A percentile compares a stretch with the other conserved stretches of the same genome.
Evolutionary conservation across 2,329 filamentous ascomycete species (phyloP).

Genomic region (Amylocarpus encephaloides): DNA sequence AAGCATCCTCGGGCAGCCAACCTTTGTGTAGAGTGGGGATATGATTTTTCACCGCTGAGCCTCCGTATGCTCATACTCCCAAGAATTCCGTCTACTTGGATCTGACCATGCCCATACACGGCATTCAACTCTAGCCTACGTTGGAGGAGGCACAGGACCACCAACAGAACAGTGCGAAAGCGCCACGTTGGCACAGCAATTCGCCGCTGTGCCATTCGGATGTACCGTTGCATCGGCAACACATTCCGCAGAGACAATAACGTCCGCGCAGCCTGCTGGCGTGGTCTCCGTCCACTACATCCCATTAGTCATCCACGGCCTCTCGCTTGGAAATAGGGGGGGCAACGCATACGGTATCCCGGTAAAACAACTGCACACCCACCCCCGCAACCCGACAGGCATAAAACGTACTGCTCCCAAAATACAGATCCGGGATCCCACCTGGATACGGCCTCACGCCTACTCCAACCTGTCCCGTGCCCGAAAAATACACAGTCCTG

Average conservation of each 20-base stretch:
- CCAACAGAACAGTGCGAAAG: neutral
- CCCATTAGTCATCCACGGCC: neutral
- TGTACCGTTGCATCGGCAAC: neutral
- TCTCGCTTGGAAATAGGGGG: neutral
- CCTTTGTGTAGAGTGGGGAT: too few relatives aligned
- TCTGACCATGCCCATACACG: neutral
- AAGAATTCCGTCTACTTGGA: too few relatives aligned
- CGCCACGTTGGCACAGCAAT: neutral
- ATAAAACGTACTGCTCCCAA: neutral
- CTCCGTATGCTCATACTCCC: too few relatives aligned
- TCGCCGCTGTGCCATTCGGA: neutral
- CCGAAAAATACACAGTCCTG: neutral
- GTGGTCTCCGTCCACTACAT: neutral
- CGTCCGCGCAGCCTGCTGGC: neutral
- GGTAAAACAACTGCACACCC: neutral
- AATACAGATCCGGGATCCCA: neutral
- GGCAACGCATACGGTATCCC: neutral
- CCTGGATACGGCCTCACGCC: neutral
- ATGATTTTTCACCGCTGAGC: too few relatives aligned
- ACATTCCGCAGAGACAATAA: neutral
- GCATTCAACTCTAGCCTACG: neutral
- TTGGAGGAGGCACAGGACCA: neutral
- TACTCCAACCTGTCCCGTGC: neutral
- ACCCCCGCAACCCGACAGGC: neutral
- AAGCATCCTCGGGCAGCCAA: too few relatives aligned